These are phyloP conservation scores for Claviceps maximensis DNA, from an alignment of 2,329 filamentous ascomycete genomes.

Conservation along the genomic window DNA sequence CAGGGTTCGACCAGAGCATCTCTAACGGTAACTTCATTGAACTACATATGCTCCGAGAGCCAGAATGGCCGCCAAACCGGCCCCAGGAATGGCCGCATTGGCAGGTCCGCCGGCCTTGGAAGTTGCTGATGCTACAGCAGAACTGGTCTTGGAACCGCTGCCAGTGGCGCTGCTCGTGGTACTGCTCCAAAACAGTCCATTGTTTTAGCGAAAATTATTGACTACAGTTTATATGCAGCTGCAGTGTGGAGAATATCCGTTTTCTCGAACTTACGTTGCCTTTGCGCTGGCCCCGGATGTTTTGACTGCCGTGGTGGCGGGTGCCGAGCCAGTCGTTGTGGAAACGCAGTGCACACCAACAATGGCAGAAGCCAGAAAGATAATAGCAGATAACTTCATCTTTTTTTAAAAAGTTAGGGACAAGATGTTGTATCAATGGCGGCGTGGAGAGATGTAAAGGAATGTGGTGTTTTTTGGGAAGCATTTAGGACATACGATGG, in stretches of 20 bases:
- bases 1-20: background rate
- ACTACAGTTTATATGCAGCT: too few relatives aligned
- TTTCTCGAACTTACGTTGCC: background rate
- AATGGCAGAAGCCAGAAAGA: constrained; percentile 1
- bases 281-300: background rate
- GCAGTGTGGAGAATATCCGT: too few relatives aligned
- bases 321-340: background rate
- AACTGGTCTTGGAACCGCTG: background rate
- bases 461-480: background rate
- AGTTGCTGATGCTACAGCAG: background rate
- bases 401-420: too few relatives aligned
- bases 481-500: background rate
- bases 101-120: background rate
- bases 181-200: background rate
- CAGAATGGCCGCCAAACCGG: background rate
- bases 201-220: background rate
- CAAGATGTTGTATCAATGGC: too few relatives aligned
- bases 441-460: background rate
- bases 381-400: constrained; percentile 1
- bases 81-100: background rate
- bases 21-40: background rate
- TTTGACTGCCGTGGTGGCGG: background rate
- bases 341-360: background rate
- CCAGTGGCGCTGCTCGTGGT: background rate
- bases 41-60: background rate